Percentiles rank a stretch among this genome's conserved stretches.
Evolutionary conservation across 192 early-diverging fungal genomes (phyloP).

Genomic region (Coemansia sp.): DNA sequence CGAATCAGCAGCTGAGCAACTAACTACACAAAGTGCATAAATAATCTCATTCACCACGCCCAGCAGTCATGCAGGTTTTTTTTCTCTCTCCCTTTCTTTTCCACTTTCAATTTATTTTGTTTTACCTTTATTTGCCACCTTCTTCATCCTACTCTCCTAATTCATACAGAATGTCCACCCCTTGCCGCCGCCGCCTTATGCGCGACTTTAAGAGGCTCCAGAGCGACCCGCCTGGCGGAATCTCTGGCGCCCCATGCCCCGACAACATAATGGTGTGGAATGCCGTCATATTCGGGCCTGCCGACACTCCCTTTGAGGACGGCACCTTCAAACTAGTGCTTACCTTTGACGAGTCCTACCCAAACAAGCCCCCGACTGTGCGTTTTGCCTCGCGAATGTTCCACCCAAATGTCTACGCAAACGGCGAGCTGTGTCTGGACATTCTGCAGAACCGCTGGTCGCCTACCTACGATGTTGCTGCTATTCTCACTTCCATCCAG

Average conservation of each 20-base stretch:
- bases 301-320: constrained; percentile 97
- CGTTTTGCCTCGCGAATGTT: constrained; percentile 96
- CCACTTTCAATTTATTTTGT: neutral
- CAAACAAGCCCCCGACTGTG: constrained; percentile 96
- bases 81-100: neutral
- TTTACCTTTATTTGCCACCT: neutral
- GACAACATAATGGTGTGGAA: constrained; percentile 99
- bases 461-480: constrained; percentile 93
- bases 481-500: constrained; percentile 94
- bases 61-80: neutral
- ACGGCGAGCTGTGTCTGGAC: constrained; percentile 96
- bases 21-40: no score
- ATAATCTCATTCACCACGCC: neutral
- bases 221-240: constrained; percentile 87
- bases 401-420: constrained; percentile 97
- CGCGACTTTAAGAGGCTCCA: constrained; percentile 96
- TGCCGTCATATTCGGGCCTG: constrained; percentile 98
- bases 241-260: constrained; percentile 87
- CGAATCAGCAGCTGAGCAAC: no score
- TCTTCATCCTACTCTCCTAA: neutral
- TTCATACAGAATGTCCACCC: constrained; percentile 77
- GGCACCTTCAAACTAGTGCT: constrained; percentile 93
- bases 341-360: constrained; percentile 96
- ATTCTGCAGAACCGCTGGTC: constrained; percentile 98
- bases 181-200: constrained; percentile 93